Conservation (phyloP, 31 red algal species). For the Endocladia muricata region DNA sequence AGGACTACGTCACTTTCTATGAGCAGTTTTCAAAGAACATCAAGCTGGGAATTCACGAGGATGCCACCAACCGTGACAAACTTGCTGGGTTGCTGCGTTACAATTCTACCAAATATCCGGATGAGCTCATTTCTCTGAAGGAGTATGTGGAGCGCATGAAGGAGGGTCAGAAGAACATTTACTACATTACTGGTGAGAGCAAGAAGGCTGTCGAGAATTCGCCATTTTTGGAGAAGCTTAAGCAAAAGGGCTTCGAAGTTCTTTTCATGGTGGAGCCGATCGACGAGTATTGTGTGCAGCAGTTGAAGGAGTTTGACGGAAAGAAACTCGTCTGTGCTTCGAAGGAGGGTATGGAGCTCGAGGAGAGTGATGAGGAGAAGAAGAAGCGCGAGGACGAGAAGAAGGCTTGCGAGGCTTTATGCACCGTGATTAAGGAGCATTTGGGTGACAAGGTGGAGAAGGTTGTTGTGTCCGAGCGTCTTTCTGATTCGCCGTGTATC, state of each 20-base stretch:
- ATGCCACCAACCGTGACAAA: conserved; percentile 92
- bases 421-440: conserved; percentile 97
- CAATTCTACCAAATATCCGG: conserved; percentile 94
- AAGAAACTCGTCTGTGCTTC: conserved; percentile 98
- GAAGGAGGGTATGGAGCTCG: conserved; percentile 95
- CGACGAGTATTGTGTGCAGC: conserved; percentile 99
- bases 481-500: conserved; percentile 97
- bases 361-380: conserved; percentile 94
- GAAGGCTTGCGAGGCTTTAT: conserved; percentile 83
- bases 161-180: conserved; percentile 98
- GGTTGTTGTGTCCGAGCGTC: conserved; percentile 91
- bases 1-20: conserved; percentile 97
- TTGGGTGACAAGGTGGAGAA: conserved; percentile 99
- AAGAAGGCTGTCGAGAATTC: conserved; percentile 99
- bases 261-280: conserved; percentile 99
- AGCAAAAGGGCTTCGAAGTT: conserved; percentile 96
- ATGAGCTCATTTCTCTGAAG: conserved; percentile 97
- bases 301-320: conserved; percentile 97
- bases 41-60: conserved; percentile 99
- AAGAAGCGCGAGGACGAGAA: conserved; percentile 86
- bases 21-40: conserved; percentile 99
- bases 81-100: conserved; percentile 90
- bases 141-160: conserved; percentile 98
- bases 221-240: conserved; percentile 97
- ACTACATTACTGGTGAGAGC: conserved; percentile 99